Base-by-base conservation (phyloP, 1,284 basidiomycete species). In the Melampsora medusae region DNA sequence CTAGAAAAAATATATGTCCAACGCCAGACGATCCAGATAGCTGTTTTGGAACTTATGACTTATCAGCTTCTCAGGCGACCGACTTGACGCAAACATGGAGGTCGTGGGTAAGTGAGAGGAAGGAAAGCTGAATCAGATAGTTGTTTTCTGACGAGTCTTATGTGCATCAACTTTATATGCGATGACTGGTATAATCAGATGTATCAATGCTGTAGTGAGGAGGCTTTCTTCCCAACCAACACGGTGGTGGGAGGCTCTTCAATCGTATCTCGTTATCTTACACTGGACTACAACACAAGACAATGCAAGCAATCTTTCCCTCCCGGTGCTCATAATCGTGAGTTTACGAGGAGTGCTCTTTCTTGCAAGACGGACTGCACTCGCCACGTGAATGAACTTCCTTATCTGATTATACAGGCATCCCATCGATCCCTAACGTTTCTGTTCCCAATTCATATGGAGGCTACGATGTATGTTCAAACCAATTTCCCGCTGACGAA, bases 31-130 rank as follows among this genome's bases (percentile, higher is more conserved):
- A 56, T 28, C n/a, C 53, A n/a, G 53, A 56, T 9, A 28, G 25
- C 6, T 56, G 53, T 56, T 56, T 56, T 56, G 53, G 53, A 56
- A 56, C 53, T 22, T 28, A 56, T 56, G 25, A 56, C 53, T n/a
- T 56, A n/a, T 22, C 19, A 56, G n/a, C 53, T 56, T 56, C 25
- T 28, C 53, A 22, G 6, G 53, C 53, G 4, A 56, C 2, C n/a
- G 53, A 56, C 25, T 28, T 56, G 14, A 56, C 53, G 10, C 53
- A 56, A n/a, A 28, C 25, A 1, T 56, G 53, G 53, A 56, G 53
- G 25, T 56, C 53, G 1, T 56, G 53, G 53, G 53, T 56, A 7
- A 9, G 53, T 56, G 53, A 6, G 53, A 56, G 4, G 17, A 6
- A 56, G 4, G 25, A 2, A 56, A 56, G 17, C 53, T 12, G 25